Base-by-base conservation (phyloP, 176 grass and related monocot genomes). In the Oryza nivara region DNA sequence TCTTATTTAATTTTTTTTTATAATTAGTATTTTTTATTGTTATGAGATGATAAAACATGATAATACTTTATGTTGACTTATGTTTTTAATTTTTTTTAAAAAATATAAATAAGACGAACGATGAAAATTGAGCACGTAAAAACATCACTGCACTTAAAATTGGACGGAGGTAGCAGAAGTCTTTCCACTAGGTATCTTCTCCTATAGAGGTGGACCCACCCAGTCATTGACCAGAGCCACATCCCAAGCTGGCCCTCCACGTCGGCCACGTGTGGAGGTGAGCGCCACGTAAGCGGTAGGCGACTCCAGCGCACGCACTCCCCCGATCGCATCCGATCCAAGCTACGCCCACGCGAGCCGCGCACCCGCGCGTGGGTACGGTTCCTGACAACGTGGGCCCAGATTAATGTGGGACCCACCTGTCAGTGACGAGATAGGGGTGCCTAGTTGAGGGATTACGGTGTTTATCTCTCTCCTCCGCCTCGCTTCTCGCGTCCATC, bases 311-410 rank as follows among this genome's bases (percentile, higher is more conserved):
- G 78, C 43, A 83, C 74, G 75, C 44, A 11, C 9, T 0, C 41
- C 34, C 72, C n/a, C 46, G 17, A 23, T 60, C 56, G 58, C n/a
- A 17, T 60, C 85, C 22, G 19, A 54, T 20, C 67, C 15, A 7
- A 65, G 74, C 74, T 78, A 88, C 67, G 32, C n/a, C 15, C 80
- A 88, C 86, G 14, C 73, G 65, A 10, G 79, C 10, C 3, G 72
- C 30, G 30, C 30, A 32, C 30, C 30, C 30, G 3, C 30, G 30
- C 30, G 30, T 32, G 7, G 7, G 0, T 1, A 25, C 1, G 0
- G 43, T 44, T 0, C 0, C 46, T 79, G 75, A 25, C 19, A 7
- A 1, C 0, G 4, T 10, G 47, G 75, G 35, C 0, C 63, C 46
- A 1, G 0, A 0, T 0, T 1, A 3, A 5, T 0, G 0, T 58